These are phyloP conservation scores for Colletotrichum lupini DNA, from an alignment of 2,329 filamentous ascomycete species.

Conservation along the genomic window DNA sequence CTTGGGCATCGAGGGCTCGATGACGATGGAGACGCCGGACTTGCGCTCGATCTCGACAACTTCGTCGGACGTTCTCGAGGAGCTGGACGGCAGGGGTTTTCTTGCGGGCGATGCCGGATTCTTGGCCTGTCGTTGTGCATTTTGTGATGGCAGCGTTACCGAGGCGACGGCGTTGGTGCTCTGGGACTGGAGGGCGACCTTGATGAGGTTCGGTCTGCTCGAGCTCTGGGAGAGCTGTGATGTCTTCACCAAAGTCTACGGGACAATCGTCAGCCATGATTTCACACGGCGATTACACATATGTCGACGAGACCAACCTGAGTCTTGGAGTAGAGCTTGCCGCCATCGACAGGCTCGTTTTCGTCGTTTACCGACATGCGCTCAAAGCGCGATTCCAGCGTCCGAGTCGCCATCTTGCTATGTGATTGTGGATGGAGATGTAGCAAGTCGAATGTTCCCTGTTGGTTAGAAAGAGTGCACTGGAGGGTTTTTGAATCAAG, in stretches of 20 bases:
- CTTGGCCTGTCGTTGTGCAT: constrained; percentile 64
- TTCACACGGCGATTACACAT: neutral
- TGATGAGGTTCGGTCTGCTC: constrained; percentile 84
- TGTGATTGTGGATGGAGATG: constrained; percentile 17
- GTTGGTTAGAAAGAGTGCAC: constrained; percentile 28
- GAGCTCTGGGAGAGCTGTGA: constrained; percentile 61
- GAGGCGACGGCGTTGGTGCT: constrained; percentile 74
- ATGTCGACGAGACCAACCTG: constrained; percentile 68
- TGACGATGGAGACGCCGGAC: constrained; percentile 59
- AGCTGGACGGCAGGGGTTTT: constrained; percentile 59
- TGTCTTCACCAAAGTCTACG: constrained; percentile 45
- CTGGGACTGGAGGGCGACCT: constrained; percentile 84
- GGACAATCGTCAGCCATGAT: constrained; percentile 50
- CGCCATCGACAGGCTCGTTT: constrained; percentile 72
- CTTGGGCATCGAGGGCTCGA: constrained; percentile 67
- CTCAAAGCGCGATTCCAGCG: constrained; percentile 89
- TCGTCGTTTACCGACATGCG: constrained; percentile 90
- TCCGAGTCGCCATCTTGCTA: constrained; percentile 74
- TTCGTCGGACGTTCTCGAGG: constrained; percentile 60
- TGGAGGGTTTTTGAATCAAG: constrained; percentile 12
- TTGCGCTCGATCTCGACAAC: constrained; percentile 59
- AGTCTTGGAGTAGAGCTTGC: constrained; percentile 72
- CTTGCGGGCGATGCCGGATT: constrained; percentile 62
- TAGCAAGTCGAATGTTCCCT: constrained; percentile 29
- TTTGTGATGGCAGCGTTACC: constrained; percentile 75